Base-by-base conservation (phyloP, 805 yeast genomes). In the Kuraishia borneana region DNA sequence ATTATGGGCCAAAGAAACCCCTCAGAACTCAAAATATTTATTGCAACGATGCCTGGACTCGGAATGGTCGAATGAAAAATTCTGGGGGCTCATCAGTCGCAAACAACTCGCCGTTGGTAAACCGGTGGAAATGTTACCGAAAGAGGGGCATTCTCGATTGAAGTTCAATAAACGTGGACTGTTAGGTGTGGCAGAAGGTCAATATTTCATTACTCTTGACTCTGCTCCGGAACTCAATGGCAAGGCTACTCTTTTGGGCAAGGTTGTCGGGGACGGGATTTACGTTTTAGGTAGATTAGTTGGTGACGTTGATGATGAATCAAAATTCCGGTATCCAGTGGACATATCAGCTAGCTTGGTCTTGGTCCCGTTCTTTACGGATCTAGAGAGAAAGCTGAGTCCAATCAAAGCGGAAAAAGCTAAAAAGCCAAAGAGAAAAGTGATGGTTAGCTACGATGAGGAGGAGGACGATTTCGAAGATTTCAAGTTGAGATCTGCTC, bases 1-100 rank as follows among this genome's bases (percentile, higher is more conserved):
- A 37, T 49, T 81, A 5, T 82, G 80, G 76, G 83, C 87, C 9
- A 72, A 72, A 42, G 84, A 82, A 47, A 52, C 69, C 3, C 85
- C 87, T 0, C 39, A 42, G 0, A 63, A 73, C 1, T 46, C 68
- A 21, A 46, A 63, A 23, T 45, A 47, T 26, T 78, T 81, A 42
- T 46, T 81, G n/a, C 58, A 61, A 33, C 60, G 58, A 25, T 69
- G 80, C 41, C 28, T 61, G 12, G 54, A 66, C 37, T n/a, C n/a
- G n/a, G n/a, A n/a, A 10, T 21, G 23, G 23, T 7, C 10, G 23
- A 7, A 7, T 21, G 9, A 21, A 7, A 7, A 21, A 21, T 10
- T 10, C 7, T 7, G 10, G 9, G 23, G 7, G 7, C 23, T 10
- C 23, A 21, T 10, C 9, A 7, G 23, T 21, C 10, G 7, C 23